These are phyloP conservation scores for Hanseniaspora sp. DNA, from an alignment of 1,139 yeast species.

Conservation along the genomic window DNA sequence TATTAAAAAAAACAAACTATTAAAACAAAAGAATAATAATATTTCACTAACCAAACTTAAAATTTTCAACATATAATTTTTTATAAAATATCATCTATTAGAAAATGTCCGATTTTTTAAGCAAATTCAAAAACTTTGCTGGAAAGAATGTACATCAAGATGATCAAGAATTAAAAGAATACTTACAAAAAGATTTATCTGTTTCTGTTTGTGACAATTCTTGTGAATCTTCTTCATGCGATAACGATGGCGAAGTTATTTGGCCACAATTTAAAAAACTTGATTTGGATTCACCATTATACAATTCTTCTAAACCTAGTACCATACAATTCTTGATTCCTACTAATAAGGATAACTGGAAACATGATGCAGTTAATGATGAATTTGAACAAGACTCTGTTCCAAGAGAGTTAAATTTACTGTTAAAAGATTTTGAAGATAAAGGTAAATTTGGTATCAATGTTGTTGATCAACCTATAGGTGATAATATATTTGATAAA, in stretches of 20 bases:
- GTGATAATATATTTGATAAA: slow-evolving; percentile 28
- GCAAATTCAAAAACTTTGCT: neutral
- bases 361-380: slow-evolving; percentile 53
- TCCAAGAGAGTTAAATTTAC: slow-evolving; percentile 34
- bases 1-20: no score
- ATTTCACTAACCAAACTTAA: no score
- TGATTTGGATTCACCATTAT: slow-evolving; percentile 45
- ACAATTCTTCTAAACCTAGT: slow-evolving; percentile 60
- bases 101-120: neutral
- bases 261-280: slow-evolving; percentile 34
- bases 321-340: slow-evolving; percentile 67
- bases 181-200: neutral
- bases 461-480: slow-evolving; percentile 13
- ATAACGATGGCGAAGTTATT: slow-evolving; percentile 22
- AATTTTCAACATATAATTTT: no score
- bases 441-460: slow-evolving; percentile 34
- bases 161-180: neutral
- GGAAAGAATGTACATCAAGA: no score
- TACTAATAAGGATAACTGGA: slow-evolving; percentile 81
- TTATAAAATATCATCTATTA: no score
- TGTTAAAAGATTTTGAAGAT: slow-evolving; percentile 18
- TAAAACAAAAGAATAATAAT: no score
- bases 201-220: slow-evolving; percentile 1
- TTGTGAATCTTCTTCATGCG: slow-evolving; percentile 17
- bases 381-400: slow-evolving; percentile 37